Percentiles rank a stretch among this genome's conserved stretches.
phyloP scores from a whole-genome alignment of 1,139 yeast species.

The Schizosaccharomyces versatilis region DNA sequence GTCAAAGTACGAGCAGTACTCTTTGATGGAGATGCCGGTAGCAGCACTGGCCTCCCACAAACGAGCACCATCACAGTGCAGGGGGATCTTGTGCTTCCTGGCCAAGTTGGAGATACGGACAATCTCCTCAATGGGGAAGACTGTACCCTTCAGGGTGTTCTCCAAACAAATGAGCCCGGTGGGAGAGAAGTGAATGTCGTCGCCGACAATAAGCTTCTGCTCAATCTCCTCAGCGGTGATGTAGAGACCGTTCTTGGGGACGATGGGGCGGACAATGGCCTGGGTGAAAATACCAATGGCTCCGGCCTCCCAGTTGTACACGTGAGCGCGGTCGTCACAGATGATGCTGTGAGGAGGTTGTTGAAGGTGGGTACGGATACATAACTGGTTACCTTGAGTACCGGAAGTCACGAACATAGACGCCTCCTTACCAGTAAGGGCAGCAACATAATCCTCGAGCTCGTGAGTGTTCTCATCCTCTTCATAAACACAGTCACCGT shows the following conservation, averaged over 20 bases:
- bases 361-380: conserved; percentile 46
- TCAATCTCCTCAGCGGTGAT: conserved; percentile 62
- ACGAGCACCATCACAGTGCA: conserved; percentile 92
- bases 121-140: conserved; percentile 65
- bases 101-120: conserved; percentile 53
- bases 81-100: conserved; percentile 33
- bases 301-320: conserved; percentile 68
- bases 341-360: conserved; percentile 76
- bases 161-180: conserved; percentile 69
- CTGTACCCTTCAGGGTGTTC: conserved; percentile 67
- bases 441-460: conserved; percentile 44
- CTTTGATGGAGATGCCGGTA: conserved; percentile 44
- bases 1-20: conserved; percentile 64
- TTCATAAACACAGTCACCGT: conserved; percentile 75
- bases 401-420: conserved; percentile 77
- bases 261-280: conserved; percentile 76
- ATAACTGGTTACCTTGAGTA: conserved; percentile 77
- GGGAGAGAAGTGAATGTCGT: conserved; percentile 75
- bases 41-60: conserved; percentile 74
- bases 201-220: conserved; percentile 44
- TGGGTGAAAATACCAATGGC: conserved; percentile 76
- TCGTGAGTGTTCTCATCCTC: conserved; percentile 54
- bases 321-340: conserved; percentile 73
- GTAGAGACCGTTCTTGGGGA: conserved; percentile 40
- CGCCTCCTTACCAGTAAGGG: conserved; percentile 59